Percentiles rank a stretch among this genome's conserved stretches.
These are phyloP conservation scores for Phallus indusiatus DNA, from an alignment of 768 basidiomycete genomes.

Conservation along the genomic window DNA sequence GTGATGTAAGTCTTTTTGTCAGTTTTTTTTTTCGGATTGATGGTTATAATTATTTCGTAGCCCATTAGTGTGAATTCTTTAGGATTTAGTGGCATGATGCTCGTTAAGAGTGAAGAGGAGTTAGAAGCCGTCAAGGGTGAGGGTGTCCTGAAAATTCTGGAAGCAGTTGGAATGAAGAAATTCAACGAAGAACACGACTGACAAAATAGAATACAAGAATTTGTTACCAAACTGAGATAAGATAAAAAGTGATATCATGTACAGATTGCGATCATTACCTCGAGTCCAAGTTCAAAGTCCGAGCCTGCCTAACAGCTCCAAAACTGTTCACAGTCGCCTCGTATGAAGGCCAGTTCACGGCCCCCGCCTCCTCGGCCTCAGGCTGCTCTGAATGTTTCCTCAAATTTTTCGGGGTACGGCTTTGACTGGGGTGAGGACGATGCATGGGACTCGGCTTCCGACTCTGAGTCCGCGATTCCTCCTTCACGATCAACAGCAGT, in stretches of 20 bases:
- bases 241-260: neutral
- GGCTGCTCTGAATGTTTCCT: constrained; percentile 47
- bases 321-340: neutral
- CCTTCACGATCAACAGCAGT: constrained; percentile 26
- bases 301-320: neutral
- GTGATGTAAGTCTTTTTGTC: constrained; percentile 23
- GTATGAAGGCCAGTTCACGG: constrained; percentile 25
- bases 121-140: constrained; percentile 57
- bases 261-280: neutral
- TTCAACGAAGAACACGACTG: neutral
- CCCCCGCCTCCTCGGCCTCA: constrained; percentile 69
- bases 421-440: constrained; percentile 79
- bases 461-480: constrained; percentile 46
- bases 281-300: constrained; percentile 1
- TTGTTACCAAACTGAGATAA: neutral
- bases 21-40: neutral
- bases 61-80: constrained; percentile 72
- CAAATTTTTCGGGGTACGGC: constrained; percentile 32
- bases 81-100: constrained; percentile 82
- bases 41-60: neutral
- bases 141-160: constrained; percentile 53
- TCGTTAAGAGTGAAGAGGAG: constrained; percentile 78
- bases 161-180: constrained; percentile 50
- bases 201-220: neutral
- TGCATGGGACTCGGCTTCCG: constrained; percentile 78